A percentile compares a stretch with the other conserved stretches of the same genome.
Evolutionary conservation across 371 early-diverging fungal genomes (phyloP).

Genomic region (Rhizopus delemar): DNA sequence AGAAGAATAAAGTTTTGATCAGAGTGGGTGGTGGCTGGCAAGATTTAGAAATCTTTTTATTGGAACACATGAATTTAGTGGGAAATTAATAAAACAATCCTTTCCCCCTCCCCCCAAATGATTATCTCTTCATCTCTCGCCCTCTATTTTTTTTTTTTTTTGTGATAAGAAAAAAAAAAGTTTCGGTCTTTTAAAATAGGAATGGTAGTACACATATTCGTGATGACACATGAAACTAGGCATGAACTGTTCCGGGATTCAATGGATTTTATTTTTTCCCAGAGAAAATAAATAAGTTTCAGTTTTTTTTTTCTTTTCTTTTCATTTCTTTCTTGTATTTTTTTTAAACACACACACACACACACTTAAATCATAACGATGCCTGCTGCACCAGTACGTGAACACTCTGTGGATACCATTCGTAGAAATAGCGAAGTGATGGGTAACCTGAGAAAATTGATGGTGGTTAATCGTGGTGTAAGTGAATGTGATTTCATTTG

Average conservation of each 20-base stretch:
- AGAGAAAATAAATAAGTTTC: slow-evolving; percentile 12
- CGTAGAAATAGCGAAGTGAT: slow-evolving; percentile 57
- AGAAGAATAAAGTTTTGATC: slow-evolving; percentile 56
- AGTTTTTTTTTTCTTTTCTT: slow-evolving; percentile 4
- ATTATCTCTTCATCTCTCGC: slow-evolving; percentile 49
- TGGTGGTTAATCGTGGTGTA: slow-evolving; percentile 72
- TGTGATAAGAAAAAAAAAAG: not conserved
- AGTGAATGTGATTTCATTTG: slow-evolving; percentile 9
- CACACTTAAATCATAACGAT: not conserved
- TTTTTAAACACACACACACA: not conserved
- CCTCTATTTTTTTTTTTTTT: slow-evolving; percentile 64
- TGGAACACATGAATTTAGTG: slow-evolving; percentile 54
- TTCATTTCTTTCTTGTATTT: slow-evolving; percentile 17
- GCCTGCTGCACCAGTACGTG: slow-evolving; percentile 40
- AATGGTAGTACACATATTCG: slow-evolving; percentile 8
- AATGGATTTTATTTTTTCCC: not conserved
- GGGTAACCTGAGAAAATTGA: slow-evolving; percentile 55
- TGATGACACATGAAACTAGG: slow-evolving; percentile 31
- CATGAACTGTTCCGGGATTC: slow-evolving; percentile 16
- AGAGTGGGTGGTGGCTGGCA: slow-evolving; percentile 71
- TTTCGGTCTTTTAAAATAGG: not conserved
- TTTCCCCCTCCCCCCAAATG: slow-evolving; percentile 20
- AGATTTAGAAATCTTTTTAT: slow-evolving; percentile 62
- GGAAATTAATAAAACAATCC: slow-evolving; percentile 14
- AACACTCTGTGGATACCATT: slow-evolving; percentile 66